Conservation (phyloP, 495 filamentous ascomycete genomes). For the Daldinia caldariorum region DNA sequence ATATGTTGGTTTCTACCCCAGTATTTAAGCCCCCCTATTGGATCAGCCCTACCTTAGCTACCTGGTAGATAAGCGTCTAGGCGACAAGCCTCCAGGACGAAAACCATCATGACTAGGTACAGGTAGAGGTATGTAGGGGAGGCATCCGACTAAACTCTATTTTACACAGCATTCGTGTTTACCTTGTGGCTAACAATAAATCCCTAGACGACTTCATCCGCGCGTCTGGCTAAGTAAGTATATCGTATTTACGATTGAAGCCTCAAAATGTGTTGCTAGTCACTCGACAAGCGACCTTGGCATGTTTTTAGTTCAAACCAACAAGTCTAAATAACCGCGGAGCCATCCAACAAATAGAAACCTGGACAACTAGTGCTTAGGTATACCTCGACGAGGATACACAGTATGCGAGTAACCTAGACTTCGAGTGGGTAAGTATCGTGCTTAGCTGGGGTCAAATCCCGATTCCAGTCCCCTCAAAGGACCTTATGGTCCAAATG, state of each 20-base stretch:
- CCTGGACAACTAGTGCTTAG: neutral
- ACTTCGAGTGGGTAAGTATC: slow-evolving; percentile 12
- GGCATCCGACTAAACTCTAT: neutral
- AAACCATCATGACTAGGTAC: neutral
- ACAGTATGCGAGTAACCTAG: slow-evolving; percentile 23
- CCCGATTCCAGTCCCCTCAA: slow-evolving; percentile 27
- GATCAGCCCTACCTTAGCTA: slow-evolving; percentile 14
- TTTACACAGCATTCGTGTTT: slow-evolving; percentile 11
- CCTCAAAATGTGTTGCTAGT: slow-evolving; percentile 16
- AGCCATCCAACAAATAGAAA: slow-evolving; percentile 19
- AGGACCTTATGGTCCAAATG: neutral
- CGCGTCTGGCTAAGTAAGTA: slow-evolving; percentile 28
- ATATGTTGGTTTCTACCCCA: neutral
- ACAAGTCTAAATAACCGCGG: slow-evolving; percentile 30
- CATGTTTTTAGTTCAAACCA: slow-evolving; percentile 16
- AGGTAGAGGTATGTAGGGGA: no score
- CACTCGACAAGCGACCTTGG: slow-evolving; percentile 29
- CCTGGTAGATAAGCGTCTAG: slow-evolving; percentile 22
- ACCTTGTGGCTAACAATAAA: slow-evolving; percentile 1
- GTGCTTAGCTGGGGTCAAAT: slow-evolving; percentile 26
- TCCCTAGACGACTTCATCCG: slow-evolving; percentile 19
- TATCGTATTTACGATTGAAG: slow-evolving; percentile 15
- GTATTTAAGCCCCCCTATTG: neutral
- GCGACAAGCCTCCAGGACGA: neutral
- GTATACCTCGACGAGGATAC: slow-evolving; percentile 10